Evolutionary conservation across 1,284 basidiomycete species (phyloP), one percentile per base, ranked within the genome.

Genomic region (Puccinia hordei): DNA sequence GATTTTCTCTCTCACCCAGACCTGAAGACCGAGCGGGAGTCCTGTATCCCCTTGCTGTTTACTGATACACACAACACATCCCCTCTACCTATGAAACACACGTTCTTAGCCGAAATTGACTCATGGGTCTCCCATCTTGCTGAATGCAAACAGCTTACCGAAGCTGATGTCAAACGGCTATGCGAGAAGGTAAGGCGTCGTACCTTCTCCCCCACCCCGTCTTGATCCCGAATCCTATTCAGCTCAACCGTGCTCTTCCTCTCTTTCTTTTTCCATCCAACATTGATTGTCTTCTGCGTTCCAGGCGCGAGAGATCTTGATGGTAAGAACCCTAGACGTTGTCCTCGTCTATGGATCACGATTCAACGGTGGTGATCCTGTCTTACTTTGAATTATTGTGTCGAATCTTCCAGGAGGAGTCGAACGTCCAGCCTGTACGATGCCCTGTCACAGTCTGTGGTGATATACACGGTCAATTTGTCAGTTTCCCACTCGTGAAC

Each of bases 381-480:
- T 49, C 35, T 69, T 41, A n/a, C 63, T 65, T 65, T 27, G 24
- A 27, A 41, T 53, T 44, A 27, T n/a, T 33, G 9, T 33, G 9
- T 38, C 38, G 41, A 24, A 68, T 65, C 65, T 74, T 27, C 33
- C 63, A 80, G 79, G 72, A 95, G 85, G 94, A 98, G 88, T 95
- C 93, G 35, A 98, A 98, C 86, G 95, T 98, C 4, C 96, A 99
- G 87, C 95, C 95, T 57, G 96, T 99, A 80, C 90, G 93, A 86
- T 99, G 96, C 88, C 96, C 94, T 68, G 94, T 98, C 83, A 98
- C 94, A 59, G 94, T 98, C 81, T 98, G 95, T 85, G 94, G 94
- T 83, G 96, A 99, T 88, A 98, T 99, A 83, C 96, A 99, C 87
- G 96, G 96, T 82, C 96, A 99, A 91, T 99, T 99, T 87, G 95